A percentile compares a stretch with the other conserved stretches of the same genome.
Evolutionary conservation across 1,139 yeast species (phyloP).

Genomic region (Groenewaldozyma auringiensis): DNA sequence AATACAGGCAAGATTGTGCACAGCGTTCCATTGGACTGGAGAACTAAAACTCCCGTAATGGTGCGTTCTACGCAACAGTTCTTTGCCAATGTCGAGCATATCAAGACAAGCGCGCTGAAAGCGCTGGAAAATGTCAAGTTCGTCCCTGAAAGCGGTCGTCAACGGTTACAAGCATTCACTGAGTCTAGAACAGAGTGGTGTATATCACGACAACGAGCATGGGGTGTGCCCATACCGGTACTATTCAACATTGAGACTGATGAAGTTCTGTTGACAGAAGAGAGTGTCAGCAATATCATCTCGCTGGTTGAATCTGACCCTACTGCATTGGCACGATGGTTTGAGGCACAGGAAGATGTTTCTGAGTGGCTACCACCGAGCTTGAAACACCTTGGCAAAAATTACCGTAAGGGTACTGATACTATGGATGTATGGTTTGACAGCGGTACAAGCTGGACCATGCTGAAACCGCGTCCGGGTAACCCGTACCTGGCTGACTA

Average conservation of each 20-base stretch:
- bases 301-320: conserved; percentile 38
- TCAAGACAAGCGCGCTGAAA: conserved; percentile 53
- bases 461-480: conserved; percentile 36
- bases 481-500: conserved; percentile 51
- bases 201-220: conserved; percentile 89
- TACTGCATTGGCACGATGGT: conserved; percentile 35
- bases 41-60: conserved; percentile 90
- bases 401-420: conserved; percentile 62
- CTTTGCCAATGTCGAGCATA: conserved; percentile 79
- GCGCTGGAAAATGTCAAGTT: conserved; percentile 60
- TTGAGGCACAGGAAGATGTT: conserved; percentile 46
- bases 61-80: conserved; percentile 95
- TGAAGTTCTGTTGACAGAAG: conserved; percentile 49
- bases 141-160: conserved; percentile 63
- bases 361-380: conserved; percentile 64
- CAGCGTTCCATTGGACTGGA: conserved; percentile 96
- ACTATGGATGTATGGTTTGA: conserved; percentile 99
- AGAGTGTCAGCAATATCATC: conserved; percentile 49
- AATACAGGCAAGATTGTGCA: conserved; percentile 52
- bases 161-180: conserved; percentile 65
- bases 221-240: conserved; percentile 99
- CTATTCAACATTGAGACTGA: conserved; percentile 54
- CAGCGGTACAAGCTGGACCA: conserved; percentile 90
- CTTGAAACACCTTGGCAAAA: conserved; percentile 28
- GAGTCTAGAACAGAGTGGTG: conserved; percentile 91